Base-by-base conservation (phyloP, 163 green algal genomes). In the Scenedesmus sp. region DNA sequence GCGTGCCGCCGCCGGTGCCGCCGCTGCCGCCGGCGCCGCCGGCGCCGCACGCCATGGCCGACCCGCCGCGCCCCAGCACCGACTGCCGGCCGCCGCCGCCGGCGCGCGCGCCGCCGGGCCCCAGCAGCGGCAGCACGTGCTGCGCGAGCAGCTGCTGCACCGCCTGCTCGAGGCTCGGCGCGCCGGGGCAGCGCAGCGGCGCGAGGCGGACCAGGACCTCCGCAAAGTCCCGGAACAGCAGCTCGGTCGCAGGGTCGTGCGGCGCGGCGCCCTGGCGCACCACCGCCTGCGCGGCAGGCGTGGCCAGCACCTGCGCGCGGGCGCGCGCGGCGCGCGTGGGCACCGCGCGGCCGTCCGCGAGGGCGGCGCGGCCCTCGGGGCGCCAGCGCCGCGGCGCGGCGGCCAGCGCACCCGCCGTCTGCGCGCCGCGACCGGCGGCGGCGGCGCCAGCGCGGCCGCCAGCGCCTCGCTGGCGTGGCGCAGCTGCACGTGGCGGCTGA, bases 121-220 rank as follows among this genome's bases (percentile, higher is more conserved):
- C n/a, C n/a, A n/a, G n/a, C 75, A 81, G 73, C 3, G 73, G 67
- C 44, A 63, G 63, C 34, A 81, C 31, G 75, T 86, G 69, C 22
- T 63, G 67, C n/a, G 53, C 56, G 28, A 86, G 71, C n/a, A 84
- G 22, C 75, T 70, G 51, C 60, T 84, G 75, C 63, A 86, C 39
- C 31, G 70, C 66, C 60, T 70, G 62, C 39, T 81, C 86, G 33
- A 91, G 60, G 13, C 39, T 71, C 5, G 73, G 74, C 57, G 89
- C 47, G 42, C 83, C 63, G n/a, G 72, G 74, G 77, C 88, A 89
- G 31, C 86, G 80, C 28, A 75, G 26, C 4, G 85, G 66, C 14
- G 86, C 81, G 13, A 89, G 29, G 0, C 88, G 75, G 54, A 91
- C 87, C 24, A 91, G 44, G 0, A 75, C 44, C 81, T 93, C 87